Percentiles rank a stretch among this genome's conserved stretches.
phyloP scores from a whole-genome alignment of 345 rosid genomes.

The Camelina hispida region DNA sequence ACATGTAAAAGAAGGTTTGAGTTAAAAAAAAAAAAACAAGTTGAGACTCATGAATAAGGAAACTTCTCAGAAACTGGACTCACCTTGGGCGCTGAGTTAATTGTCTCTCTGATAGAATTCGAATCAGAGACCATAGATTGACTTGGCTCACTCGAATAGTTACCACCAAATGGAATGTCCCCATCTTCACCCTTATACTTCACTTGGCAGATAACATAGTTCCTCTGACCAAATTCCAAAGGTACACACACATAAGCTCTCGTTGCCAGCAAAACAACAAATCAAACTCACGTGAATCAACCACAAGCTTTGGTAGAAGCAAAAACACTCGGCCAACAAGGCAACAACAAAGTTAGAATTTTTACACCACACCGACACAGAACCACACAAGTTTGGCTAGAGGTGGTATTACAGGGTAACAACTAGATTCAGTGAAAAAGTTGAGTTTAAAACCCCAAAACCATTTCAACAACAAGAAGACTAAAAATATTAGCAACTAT shows the following conservation, averaged over 20 bases:
- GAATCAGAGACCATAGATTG: conserved; percentile 20
- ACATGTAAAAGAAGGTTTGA: neutral
- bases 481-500: too few relatives aligned
- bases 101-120: neutral
- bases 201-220: conserved; percentile 30
- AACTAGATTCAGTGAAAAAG: too few relatives aligned
- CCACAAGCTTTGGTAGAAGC: too few relatives aligned
- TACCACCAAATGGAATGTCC: conserved; percentile 14
- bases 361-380: neutral
- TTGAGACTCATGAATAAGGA: neutral
- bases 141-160: conserved; percentile 6
- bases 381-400: neutral
- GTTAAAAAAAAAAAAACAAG: neutral
- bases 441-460: too few relatives aligned
- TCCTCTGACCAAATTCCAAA: conserved; percentile 9
- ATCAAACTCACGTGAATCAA: neutral
- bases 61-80: conserved; percentile 1
- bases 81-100: conserved; percentile 10
- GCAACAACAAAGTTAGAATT: neutral
- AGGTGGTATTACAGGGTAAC: neutral
- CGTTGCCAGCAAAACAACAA: neutral
- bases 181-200: conserved; percentile 34
- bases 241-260: neutral
- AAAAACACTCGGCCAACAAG: conserved; percentile 4
- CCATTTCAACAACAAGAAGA: too few relatives aligned